phyloP scores from a whole-genome alignment of 805 yeast species.

The Suhomyces tanzawaensis region DNA sequence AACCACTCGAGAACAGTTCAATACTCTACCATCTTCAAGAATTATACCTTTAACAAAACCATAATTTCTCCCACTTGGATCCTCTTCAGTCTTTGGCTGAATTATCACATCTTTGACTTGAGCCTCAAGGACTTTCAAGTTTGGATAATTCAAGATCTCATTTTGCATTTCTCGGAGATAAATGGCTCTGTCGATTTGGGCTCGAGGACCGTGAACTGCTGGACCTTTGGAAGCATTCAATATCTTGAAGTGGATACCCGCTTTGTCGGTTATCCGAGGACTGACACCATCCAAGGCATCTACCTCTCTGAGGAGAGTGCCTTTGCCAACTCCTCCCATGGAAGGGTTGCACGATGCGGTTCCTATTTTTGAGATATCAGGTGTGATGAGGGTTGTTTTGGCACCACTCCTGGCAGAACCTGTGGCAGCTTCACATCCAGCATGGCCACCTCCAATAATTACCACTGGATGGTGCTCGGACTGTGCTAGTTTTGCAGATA shows the following conservation, averaged over 20 bases:
- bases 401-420: constrained; percentile 87
- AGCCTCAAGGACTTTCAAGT: constrained; percentile 63
- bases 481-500: constrained; percentile 2
- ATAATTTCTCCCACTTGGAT: constrained; percentile 36
- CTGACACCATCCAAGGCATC: constrained; percentile 97
- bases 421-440: constrained; percentile 96
- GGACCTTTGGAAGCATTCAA: constrained; percentile 86
- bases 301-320: constrained; percentile 85
- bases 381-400: constrained; percentile 71
- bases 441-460: constrained; percentile 97
- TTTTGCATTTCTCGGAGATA: constrained; percentile 79
- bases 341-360: constrained; percentile 97
- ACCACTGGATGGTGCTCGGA: constrained; percentile 54
- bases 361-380: constrained; percentile 72
- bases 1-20: constrained; percentile 67
- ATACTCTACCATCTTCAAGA: constrained; percentile 60
- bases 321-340: constrained; percentile 98
- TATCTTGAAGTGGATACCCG: constrained; percentile 89
- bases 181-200: constrained; percentile 86
- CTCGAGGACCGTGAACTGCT: constrained; percentile 98
- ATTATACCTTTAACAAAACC: constrained; percentile 69
- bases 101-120: constrained; percentile 83
- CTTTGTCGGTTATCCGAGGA: constrained; percentile 79
- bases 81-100: constrained; percentile 32
- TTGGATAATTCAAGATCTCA: constrained; percentile 52